Conservation (phyloP, 768 basidiomycete species). For the Rhodosporidiobolus sp. region DNA sequence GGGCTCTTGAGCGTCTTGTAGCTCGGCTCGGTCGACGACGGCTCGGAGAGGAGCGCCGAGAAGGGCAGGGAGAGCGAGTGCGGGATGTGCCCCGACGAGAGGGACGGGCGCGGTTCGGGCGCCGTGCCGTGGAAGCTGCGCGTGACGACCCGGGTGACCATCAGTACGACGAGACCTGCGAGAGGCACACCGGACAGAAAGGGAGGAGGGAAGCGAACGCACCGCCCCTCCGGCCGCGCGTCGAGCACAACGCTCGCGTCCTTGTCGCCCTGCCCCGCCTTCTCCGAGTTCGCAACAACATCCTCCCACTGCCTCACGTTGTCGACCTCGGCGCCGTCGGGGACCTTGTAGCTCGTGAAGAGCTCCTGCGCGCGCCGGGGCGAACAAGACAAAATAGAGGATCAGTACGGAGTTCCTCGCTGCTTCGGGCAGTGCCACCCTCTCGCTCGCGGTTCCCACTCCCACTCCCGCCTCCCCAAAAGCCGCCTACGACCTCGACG, state of each 20-base stretch:
- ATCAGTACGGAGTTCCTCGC: too few species aligned
- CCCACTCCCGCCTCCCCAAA: too few species aligned
- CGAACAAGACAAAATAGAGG: too few species aligned
- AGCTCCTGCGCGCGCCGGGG: slow-evolving; percentile 52
- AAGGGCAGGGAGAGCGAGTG: slow-evolving; percentile 82
- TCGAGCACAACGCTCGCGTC: slow-evolving; percentile 74
- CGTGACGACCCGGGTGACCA: slow-evolving; percentile 14
- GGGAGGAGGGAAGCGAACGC: slow-evolving; percentile 39
- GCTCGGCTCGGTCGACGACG: slow-evolving; percentile 54
- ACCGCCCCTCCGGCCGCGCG: slow-evolving; percentile 81
- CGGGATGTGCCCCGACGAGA: slow-evolving; percentile 91
- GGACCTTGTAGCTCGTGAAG: slow-evolving; percentile 32
- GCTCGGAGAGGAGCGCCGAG: slow-evolving; percentile 39
- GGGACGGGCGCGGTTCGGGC: slow-evolving; percentile 81
- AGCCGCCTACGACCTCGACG: too few species aligned
- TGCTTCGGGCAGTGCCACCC: too few species aligned
- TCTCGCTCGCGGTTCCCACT: too few species aligned
- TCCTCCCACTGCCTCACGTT: slow-evolving; percentile 26
- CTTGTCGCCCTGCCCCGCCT: slow-evolving; percentile 53
- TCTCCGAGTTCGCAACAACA: slow-evolving; percentile 44
- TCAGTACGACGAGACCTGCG: neutral
- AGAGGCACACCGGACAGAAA: neutral
- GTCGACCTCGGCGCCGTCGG: slow-evolving; percentile 5
- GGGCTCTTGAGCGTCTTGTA: slow-evolving; percentile 59
- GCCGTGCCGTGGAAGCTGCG: slow-evolving; percentile 72